These are phyloP conservation scores for Hypoxylon intermedium DNA, from an alignment of 495 filamentous ascomycete genomes.

Conservation along the genomic window DNA sequence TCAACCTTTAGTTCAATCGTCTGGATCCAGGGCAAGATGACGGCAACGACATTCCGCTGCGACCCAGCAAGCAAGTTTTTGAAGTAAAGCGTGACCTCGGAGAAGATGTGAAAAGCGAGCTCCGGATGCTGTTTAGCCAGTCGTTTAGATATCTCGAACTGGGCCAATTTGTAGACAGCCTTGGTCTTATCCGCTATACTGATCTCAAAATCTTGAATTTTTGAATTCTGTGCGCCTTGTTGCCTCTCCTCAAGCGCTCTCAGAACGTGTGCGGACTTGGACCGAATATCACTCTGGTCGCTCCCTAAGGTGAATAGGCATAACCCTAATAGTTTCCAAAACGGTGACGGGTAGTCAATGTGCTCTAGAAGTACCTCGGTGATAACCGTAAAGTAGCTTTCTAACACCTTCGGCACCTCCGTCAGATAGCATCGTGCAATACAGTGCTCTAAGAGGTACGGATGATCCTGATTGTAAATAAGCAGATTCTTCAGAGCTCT, in stretches of 20 bases:
- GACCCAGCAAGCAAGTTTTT: conserved; percentile 77
- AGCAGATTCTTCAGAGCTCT: conserved; percentile 91
- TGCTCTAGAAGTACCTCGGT: conserved; percentile 83
- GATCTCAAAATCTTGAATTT: conserved; percentile 96
- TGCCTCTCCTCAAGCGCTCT: conserved; percentile 83
- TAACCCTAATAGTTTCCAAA: conserved; percentile 87
- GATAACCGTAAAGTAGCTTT: conserved; percentile 95
- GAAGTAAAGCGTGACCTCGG: conserved; percentile 92
- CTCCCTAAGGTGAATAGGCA: conserved; percentile 91
- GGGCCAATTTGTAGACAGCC: conserved; percentile 94
- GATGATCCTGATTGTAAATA: conserved; percentile 83
- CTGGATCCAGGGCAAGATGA: conserved; percentile 95
- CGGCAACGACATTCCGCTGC: conserved; percentile 92
- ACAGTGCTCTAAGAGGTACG: conserved; percentile 82
- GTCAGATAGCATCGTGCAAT: conserved; percentile 86
- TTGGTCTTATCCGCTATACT: conserved; percentile 98
- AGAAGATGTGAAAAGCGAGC: conserved; percentile 90
- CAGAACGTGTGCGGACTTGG: conserved; percentile 86
- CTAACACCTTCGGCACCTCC: conserved; percentile 79
- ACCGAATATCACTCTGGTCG: conserved; percentile 83
- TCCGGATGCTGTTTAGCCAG: conserved; percentile 88
- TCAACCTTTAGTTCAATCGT: conserved; percentile 93
- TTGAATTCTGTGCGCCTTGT: conserved; percentile 72
- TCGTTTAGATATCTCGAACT: conserved; percentile 92
- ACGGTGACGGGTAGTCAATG: conserved; percentile 77